Conservation (phyloP, 2,329 filamentous ascomycete species). For the Neurospora sp. region DNA sequence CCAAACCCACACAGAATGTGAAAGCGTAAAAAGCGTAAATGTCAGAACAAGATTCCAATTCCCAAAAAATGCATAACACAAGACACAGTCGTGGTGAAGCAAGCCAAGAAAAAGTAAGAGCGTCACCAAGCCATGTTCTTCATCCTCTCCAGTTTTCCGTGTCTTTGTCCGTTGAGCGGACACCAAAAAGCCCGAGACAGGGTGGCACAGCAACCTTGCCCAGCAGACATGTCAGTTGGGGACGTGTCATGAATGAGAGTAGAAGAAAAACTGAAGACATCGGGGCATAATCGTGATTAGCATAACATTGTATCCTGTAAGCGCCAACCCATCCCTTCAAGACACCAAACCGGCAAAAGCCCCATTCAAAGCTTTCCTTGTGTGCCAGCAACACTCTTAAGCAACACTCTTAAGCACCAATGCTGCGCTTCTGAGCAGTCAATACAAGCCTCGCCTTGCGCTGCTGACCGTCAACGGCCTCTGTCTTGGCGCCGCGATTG, state of each 20-base stretch:
- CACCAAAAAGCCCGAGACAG: not conserved
- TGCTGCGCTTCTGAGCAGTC: conserved; percentile 85
- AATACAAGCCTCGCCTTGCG: conserved; percentile 82
- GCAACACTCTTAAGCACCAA: conserved; percentile 25
- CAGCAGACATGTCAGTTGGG: not conserved
- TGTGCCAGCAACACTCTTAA: conserved; percentile 6
- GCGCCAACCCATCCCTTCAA: not conserved
- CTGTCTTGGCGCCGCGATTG: conserved; percentile 43
- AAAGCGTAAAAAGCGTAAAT: not conserved
- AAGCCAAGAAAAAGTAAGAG: not conserved
- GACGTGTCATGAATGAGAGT: not conserved
- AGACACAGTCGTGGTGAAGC: not conserved
- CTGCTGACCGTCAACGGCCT: conserved; percentile 52
- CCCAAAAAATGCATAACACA: not conserved
- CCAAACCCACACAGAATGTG: not conserved
- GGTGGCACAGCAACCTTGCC: not conserved
- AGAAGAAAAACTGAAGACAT: conserved; percentile 11
- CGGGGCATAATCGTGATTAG: conserved; percentile 21
- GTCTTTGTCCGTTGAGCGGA: not conserved
- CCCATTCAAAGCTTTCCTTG: not conserved
- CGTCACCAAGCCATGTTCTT: not conserved
- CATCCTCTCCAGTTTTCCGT: not conserved
- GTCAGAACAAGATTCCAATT: not conserved
- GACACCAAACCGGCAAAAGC: not conserved
- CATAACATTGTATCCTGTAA: conserved; percentile 13